Percentiles rank a stretch among this genome's conserved stretches.
These are phyloP conservation scores for Neonectria sp. DNA, from an alignment of 2,329 filamentous ascomycete species.

Conservation along the genomic window DNA sequence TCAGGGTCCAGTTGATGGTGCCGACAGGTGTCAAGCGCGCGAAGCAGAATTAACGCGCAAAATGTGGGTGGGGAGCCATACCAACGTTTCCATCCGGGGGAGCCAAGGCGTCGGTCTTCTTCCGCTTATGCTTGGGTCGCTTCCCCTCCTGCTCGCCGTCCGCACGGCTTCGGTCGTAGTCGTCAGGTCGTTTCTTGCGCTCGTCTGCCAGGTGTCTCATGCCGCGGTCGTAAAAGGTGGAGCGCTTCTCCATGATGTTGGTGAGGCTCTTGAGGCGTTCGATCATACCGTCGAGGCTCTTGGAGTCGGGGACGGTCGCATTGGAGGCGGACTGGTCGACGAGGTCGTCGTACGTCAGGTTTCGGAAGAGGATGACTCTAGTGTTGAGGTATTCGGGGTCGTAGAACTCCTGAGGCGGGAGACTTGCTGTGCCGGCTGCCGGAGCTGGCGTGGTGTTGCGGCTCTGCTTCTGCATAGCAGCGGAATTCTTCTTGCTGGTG, in stretches of 20 bases:
- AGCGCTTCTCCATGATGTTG: constrained; percentile 77
- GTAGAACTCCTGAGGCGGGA: constrained; percentile 69
- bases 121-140: constrained; percentile 82
- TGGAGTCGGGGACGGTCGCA: constrained; percentile 74
- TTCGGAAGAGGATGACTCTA: constrained; percentile 70
- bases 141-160: constrained; percentile 67
- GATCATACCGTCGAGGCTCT: constrained; percentile 74
- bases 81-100: constrained; percentile 62
- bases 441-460: constrained; percentile 81
- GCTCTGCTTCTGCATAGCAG: constrained; percentile 77
- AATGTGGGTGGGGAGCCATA: constrained; percentile 39
- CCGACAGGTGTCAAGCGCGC: constrained; percentile 3
- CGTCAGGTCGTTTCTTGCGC: constrained; percentile 74
- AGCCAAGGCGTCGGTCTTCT: constrained; percentile 76
- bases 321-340: constrained; percentile 73
- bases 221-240: constrained; percentile 78
- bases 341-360: constrained; percentile 77
- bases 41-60: constrained; percentile 8
- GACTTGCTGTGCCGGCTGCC: constrained; percentile 61
- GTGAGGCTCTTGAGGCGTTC: constrained; percentile 75
- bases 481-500: constrained; percentile 75
- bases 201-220: constrained; percentile 79
- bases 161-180: constrained; percentile 64
- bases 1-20: neutral
- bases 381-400: constrained; percentile 79